phyloP scores from a whole-genome alignment of 2,329 filamentous ascomycete species.

The Cercospora zeae-maydis region DNA sequence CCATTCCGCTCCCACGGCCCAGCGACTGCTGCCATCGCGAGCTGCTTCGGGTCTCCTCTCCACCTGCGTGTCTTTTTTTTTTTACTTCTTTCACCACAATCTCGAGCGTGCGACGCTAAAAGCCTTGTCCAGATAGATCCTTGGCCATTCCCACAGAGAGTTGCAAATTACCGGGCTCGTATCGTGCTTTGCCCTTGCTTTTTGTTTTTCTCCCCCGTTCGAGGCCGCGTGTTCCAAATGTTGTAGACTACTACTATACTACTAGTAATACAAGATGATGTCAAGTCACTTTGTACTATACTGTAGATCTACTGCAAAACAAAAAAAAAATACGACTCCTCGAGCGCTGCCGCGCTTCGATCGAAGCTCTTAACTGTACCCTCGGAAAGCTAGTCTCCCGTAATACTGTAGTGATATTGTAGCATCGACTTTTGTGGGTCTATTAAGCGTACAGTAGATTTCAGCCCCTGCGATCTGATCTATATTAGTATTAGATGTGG shows the following conservation, averaged over 20 bases:
- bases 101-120: neutral
- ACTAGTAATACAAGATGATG: no score
- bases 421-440: neutral
- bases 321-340: no score
- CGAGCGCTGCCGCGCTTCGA: neutral
- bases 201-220: no score
- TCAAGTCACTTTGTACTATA: no score
- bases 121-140: neutral
- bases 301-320: no score
- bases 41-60: neutral
- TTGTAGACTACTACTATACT: no score
- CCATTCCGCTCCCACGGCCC: neutral
- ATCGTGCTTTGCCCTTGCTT: neutral
- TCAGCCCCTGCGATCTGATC: neutral
- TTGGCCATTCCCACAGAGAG: neutral
- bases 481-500: neutral
- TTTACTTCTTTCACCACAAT: neutral
- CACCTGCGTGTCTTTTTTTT: no score
- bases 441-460: neutral
- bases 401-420: no score
- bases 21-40: neutral
- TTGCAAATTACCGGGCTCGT: neutral
- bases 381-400: neutral
- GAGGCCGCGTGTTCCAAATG: neutral
- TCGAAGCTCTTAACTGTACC: neutral